Evolutionary conservation across 23 red algal genomes (phyloP).

Genomic region (Cyanidiococcus yangmingshanensis): DNA sequence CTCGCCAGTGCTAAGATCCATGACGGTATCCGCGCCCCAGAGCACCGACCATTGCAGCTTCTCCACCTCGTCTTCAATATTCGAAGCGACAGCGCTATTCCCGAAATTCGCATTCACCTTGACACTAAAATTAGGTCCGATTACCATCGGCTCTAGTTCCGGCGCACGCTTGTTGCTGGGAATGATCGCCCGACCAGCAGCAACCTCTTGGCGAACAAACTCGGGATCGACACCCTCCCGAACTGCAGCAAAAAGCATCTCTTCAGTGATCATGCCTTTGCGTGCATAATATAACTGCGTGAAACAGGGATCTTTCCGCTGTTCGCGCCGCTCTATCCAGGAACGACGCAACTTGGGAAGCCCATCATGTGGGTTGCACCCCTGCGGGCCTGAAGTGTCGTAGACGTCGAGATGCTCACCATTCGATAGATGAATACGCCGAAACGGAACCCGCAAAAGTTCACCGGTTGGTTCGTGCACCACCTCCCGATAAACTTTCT

Average conservation of each 20-base stretch:
- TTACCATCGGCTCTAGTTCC: constrained; percentile 97
- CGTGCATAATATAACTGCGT: constrained; percentile 98
- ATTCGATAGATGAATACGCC: constrained; percentile 50
- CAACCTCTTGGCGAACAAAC: constrained; percentile 84
- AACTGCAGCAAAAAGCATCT: constrained; percentile 92
- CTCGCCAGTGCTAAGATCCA: constrained; percentile 85
- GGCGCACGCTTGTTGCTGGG: constrained; percentile 69
- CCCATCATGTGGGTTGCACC: constrained; percentile 46
- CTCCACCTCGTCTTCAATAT: constrained; percentile 98
- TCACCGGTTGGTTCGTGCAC: constrained; percentile 46
- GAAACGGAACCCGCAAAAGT: constrained; percentile 48
- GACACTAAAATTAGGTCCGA: constrained; percentile 88
- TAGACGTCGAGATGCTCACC: constrained; percentile 79
- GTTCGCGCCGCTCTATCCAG: constrained; percentile 76
- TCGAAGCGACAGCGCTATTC: constrained; percentile 70
- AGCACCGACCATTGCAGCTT: constrained; percentile 96
- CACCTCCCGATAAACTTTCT: constrained; percentile 38
- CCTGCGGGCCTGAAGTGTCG: constrained; percentile 94
- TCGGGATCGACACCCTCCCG: constrained; percentile 90
- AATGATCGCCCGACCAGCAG: constrained; percentile 87
- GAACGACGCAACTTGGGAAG: constrained; percentile 67
- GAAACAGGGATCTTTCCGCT: constrained; percentile 55
- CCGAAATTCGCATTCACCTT: constrained; percentile 99
- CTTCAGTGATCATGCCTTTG: constrained; percentile 75
- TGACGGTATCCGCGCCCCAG: constrained; percentile 99